phyloP scores from a whole-genome alignment of 169 alveolate species.

The Plasmodium malariae region DNA sequence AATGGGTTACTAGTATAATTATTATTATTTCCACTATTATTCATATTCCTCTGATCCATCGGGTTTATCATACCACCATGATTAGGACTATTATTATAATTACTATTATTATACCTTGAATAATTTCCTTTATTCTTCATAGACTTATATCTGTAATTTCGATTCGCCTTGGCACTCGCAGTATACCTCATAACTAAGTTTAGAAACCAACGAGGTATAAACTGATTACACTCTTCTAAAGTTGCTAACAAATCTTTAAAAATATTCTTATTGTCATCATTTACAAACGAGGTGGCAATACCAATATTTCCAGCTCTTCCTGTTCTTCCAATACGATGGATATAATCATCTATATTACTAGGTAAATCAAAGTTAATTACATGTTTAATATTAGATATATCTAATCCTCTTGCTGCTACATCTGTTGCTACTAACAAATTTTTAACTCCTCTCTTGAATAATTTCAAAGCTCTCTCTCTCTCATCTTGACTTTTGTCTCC shows the following conservation, averaged over 20 bases:
- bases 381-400: conserved; percentile 95
- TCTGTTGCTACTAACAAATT: conserved; percentile 98
- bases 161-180: conserved; percentile 62
- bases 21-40: conserved; percentile 1
- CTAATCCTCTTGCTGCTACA: conserved; percentile 99
- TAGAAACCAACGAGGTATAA: conserved; percentile 85
- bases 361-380: conserved; percentile 97
- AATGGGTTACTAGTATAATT: conserved; percentile 36
- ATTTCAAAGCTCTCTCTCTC: conserved; percentile 93
- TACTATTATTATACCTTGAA: conserved; percentile 25
- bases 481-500: conserved; percentile 97
- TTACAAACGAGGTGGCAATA: conserved; percentile 95
- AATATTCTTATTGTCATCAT: conserved; percentile 91
- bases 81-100: conserved; percentile 12
- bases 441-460: conserved; percentile 93
- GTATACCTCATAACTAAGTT: conserved; percentile 80
- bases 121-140: conserved; percentile 19
- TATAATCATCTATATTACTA: conserved; percentile 94
- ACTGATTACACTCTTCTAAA: conserved; percentile 85
- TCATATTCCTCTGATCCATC: not conserved
- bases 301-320: conserved; percentile 99
- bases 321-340: conserved; percentile 98
- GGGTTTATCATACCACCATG: too few relatives aligned
- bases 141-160: conserved; percentile 44
- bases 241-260: conserved; percentile 89